Evolutionary conservation across 163 green algal genomes (phyloP).

Genomic region (Volvox carteri): DNA sequence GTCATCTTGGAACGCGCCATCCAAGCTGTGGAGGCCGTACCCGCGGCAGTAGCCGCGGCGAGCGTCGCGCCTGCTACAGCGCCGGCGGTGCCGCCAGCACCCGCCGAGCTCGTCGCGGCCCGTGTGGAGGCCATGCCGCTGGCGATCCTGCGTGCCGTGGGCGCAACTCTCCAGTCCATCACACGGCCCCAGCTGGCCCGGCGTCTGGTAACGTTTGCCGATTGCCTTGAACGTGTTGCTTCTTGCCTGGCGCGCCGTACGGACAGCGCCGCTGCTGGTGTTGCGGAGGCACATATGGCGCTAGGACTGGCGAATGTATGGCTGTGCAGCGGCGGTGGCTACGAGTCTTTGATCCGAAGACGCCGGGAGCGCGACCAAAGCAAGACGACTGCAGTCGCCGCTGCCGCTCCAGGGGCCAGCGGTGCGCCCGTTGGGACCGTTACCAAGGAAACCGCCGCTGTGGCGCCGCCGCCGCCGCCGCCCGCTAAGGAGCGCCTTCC

Average conservation of each 20-base stretch:
- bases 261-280: background rate
- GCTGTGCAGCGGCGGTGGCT: background rate
- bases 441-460: background rate
- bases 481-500: background rate
- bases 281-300: constrained; percentile 15
- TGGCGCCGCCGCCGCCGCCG: too few species aligned
- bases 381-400: background rate
- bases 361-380: background rate
- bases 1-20: constrained; percentile 3
- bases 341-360: background rate
- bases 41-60: background rate
- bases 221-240: background rate
- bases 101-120: background rate
- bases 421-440: background rate
- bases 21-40: background rate
- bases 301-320: constrained; percentile 36
- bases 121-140: constrained; percentile 11
- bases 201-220: background rate
- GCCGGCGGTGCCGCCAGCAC: background rate
- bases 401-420: background rate
- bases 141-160: constrained; percentile 28
- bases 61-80: background rate
- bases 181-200: background rate
- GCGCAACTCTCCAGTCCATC: background rate
- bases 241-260: background rate